phyloP scores from a whole-genome alignment of 148 eudicot species.

The Chenopodium suecicum region DNA sequence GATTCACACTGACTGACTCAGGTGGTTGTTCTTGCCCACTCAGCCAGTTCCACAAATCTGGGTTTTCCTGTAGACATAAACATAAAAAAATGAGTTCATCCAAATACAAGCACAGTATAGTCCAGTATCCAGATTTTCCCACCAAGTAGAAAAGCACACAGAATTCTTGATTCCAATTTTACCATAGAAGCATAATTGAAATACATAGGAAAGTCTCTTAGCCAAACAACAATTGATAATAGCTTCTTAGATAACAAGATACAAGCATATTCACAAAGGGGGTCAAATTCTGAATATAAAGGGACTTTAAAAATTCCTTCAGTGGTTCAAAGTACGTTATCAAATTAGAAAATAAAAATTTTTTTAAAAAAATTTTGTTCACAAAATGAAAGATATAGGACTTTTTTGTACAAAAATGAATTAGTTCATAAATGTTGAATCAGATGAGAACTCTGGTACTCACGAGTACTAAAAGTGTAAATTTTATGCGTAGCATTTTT shows the following conservation, averaged over 20 bases:
- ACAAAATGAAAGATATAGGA: not conserved
- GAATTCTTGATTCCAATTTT: not conserved
- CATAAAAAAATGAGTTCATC: not conserved
- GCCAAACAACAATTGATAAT: not conserved
- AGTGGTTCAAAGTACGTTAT: not conserved
- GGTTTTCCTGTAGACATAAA: slow-evolving; percentile 66
- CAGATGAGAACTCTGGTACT: not conserved
- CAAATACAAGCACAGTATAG: not conserved
- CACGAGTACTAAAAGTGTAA: not conserved
- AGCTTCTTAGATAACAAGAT: not conserved
- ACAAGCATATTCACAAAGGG: not conserved
- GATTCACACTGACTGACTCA: slow-evolving; percentile 56
- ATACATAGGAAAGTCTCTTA: too few species aligned
- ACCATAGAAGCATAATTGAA: not conserved
- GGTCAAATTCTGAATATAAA: not conserved
- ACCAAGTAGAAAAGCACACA: not conserved
- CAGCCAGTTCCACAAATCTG: slow-evolving; percentile 95
- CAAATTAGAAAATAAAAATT: too few species aligned
- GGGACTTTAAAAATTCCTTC: not conserved
- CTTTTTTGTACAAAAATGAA: too few species aligned
- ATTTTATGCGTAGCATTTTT: not conserved
- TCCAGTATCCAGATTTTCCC: too few species aligned
- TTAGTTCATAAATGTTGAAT: too few species aligned
- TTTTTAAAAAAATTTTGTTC: too few species aligned
- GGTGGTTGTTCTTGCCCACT: slow-evolving; percentile 85